Evolutionary conservation across 768 basidiomycete genomes (phyloP).

Genomic region (Trametes cubensis): DNA sequence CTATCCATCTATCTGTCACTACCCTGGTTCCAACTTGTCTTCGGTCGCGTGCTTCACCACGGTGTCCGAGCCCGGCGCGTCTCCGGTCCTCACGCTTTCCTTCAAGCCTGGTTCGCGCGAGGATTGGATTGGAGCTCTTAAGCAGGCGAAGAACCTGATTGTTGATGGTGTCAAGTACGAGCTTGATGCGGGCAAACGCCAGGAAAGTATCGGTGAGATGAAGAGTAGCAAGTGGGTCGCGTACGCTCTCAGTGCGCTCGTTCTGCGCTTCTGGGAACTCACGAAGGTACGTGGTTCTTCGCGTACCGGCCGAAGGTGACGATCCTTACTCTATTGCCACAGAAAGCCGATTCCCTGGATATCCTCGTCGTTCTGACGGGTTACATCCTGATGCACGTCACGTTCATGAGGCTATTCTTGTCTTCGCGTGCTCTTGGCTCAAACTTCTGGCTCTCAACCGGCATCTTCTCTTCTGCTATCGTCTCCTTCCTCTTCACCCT

Average conservation of each 20-base stretch:
- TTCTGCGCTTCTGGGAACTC: conserved; percentile 83
- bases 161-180: conserved; percentile 49
- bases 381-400: conserved; percentile 93
- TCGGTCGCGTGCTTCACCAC: conserved; percentile 46
- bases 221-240: conserved; percentile 86
- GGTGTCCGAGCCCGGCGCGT: conserved; percentile 34
- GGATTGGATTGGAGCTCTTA: conserved; percentile 49
- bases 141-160: conserved; percentile 33
- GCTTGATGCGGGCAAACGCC: conserved; percentile 49
- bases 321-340: conserved; percentile 19
- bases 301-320: background rate
- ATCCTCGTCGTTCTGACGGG: conserved; percentile 93
- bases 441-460: conserved; percentile 71
- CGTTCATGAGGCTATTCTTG: conserved; percentile 89
- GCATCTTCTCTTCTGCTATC: conserved; percentile 78
- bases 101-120: conserved; percentile 54
- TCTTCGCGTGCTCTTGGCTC: conserved; percentile 85
- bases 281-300: conserved; percentile 55
- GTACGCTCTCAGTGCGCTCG: conserved; percentile 76
- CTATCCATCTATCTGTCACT: conserved; percentile 59
- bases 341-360: conserved; percentile 95
- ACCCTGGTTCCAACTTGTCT: conserved; percentile 29
- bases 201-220: conserved; percentile 67
- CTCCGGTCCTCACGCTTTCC: conserved; percentile 51
- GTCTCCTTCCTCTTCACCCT: conserved; percentile 86